phyloP scores from a whole-genome alignment of 1,139 yeast genomes.

The Scheffersomyces titani region DNA sequence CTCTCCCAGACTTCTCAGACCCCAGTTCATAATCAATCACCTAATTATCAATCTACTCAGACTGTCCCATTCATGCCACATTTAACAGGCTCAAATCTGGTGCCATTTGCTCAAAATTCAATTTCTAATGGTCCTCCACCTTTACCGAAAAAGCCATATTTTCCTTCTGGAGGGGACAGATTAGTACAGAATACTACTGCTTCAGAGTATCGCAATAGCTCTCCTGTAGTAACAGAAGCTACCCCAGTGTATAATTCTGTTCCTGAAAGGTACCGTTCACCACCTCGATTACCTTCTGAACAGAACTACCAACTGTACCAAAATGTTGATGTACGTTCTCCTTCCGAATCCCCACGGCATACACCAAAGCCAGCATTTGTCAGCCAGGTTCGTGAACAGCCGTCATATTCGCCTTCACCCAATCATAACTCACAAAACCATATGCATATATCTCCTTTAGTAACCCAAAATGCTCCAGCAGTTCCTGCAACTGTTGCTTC shows the following conservation, averaged over 20 bases:
- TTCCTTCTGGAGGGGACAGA: neutral
- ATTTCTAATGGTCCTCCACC: neutral
- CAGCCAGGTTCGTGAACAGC: neutral
- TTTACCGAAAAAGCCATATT: neutral
- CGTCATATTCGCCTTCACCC: neutral
- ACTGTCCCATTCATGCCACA: neutral
- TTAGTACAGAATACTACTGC: neutral
- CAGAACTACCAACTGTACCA: neutral
- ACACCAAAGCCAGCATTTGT: neutral
- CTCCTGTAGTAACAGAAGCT: neutral
- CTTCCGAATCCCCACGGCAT: neutral
- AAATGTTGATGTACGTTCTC: neutral
- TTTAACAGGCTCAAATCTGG: neutral
- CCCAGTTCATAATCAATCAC: neutral
- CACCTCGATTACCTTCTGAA: conserved; percentile 13
- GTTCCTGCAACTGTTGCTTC: neutral
- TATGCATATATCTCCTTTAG: neutral
- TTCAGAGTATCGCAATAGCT: neutral
- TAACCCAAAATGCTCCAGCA: neutral
- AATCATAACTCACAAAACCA: neutral
- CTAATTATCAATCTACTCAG: neutral
- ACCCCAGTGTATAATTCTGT: neutral
- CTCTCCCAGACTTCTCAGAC: neutral
- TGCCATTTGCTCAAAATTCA: neutral
- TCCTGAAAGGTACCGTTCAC: conserved; percentile 2